Base-by-base conservation (phyloP, 163 green algal species). In the Scenedesmus sp. region DNA sequence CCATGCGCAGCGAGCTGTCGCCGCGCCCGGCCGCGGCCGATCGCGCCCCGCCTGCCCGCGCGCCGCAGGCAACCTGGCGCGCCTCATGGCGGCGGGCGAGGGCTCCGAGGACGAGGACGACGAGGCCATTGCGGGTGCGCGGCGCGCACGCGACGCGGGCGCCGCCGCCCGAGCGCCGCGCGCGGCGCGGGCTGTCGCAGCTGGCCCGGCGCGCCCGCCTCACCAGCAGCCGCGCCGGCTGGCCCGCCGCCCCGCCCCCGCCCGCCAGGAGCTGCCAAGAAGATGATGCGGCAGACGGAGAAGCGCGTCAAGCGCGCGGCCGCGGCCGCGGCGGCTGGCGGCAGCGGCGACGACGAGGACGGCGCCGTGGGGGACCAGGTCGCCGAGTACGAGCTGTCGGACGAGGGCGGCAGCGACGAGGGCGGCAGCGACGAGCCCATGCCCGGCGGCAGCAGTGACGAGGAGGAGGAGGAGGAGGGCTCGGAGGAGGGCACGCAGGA, bases 351-450 rank as follows among this genome's bases (percentile, higher is more conserved):
- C 9, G 47, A 62, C 34, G 65, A 60, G 20, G 58, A 10, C 48
- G 56, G 22, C 36, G 70, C 29, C 13, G 58, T 60, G 10, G 70
- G 42, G 28, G 70, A 78, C 29, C 31, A 60, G 70, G n/a, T 78
- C 13, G 39, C 28, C 17, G 70, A 58, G 26, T 78, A 78, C 39
- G 42, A 78, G 42, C 56, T 78, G 56, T 78, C 70, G 51, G 70
- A 78, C 48, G 70, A 78, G 13, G 65, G 63, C 4, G 53, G 69
- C 17, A 45, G 22, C 18, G 53, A 51, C 54, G 65, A 63, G 22
- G 65, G n/a, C 22, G 65, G 28, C 9, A 10, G 10, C 39, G 39
- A 47, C 5, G 57, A 24, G 22, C 20, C 60, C 47, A 34, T 34
- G 29, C 22, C 4, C 18, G 24, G 14, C 10, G 33, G 60, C 60